phyloP scores from a whole-genome alignment of 371 early-diverging fungal genomes.

The Choanephora cucurbitarum region DNA sequence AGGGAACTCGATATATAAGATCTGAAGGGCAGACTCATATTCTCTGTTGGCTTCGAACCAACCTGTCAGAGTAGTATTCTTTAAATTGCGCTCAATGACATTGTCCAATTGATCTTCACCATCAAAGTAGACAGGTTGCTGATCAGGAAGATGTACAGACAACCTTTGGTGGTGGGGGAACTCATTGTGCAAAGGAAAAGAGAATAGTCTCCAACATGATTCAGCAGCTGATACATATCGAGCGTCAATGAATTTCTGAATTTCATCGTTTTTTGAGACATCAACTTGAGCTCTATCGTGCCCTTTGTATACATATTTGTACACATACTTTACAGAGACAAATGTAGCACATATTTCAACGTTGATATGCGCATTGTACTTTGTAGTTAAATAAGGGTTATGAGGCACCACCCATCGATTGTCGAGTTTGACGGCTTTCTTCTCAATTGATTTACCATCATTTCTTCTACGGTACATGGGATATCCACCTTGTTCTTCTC shows the following conservation, averaged over 20 bases:
- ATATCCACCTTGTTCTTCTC: background rate
- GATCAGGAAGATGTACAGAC: slow-evolving; percentile 19
- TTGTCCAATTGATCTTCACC: slow-evolving; percentile 8
- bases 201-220: slow-evolving; percentile 30
- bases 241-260: slow-evolving; percentile 19
- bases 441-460: background rate
- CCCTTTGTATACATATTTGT: slow-evolving; percentile 41
- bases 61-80: slow-evolving; percentile 20
- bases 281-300: slow-evolving; percentile 20
- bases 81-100: background rate
- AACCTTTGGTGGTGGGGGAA: slow-evolving; percentile 20
- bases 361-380: slow-evolving; percentile 36
- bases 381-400: slow-evolving; percentile 16
- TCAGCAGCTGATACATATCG: slow-evolving; percentile 33
- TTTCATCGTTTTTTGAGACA: slow-evolving; percentile 16
- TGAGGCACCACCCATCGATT: slow-evolving; percentile 37
- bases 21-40: background rate
- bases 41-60: slow-evolving; percentile 15
- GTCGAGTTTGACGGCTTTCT: slow-evolving; percentile 9
- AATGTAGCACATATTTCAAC: slow-evolving; percentile 25
- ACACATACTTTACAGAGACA: slow-evolving; percentile 35
- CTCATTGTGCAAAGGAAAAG: slow-evolving; percentile 22
- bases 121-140: slow-evolving; percentile 18
- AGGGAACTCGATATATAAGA: slow-evolving; percentile 8
- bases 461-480: background rate